A percentile compares a stretch with the other conserved stretches of the same genome.
phyloP scores from a whole-genome alignment of 2,329 filamentous ascomycete genomes.

The Penicillium occitanis region DNA sequence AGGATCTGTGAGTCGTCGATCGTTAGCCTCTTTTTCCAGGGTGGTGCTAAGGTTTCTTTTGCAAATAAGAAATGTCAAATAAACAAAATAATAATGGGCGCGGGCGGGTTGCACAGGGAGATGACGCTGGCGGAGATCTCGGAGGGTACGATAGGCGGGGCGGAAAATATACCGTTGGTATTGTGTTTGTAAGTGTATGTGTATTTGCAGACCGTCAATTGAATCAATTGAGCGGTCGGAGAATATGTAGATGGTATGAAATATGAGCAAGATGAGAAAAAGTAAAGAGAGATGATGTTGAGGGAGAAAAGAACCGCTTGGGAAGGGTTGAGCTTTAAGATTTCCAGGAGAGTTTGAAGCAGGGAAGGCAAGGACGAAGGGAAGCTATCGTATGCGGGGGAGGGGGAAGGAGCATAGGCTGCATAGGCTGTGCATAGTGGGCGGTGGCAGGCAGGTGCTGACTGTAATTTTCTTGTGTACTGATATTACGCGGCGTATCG shows the following conservation, averaged over 20 bases:
- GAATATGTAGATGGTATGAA: not conserved
- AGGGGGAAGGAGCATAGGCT: not conserved
- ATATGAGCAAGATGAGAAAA: not conserved
- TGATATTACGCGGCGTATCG: not conserved
- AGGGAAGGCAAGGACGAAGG: conserved; percentile 4
- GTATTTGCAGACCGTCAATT: not conserved
- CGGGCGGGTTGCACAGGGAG: conserved; percentile 1
- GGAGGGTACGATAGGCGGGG: conserved; percentile 1
- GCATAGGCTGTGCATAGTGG: not conserved
- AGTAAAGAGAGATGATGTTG: conserved; percentile 2
- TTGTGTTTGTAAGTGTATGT: not conserved
- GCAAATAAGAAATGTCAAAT: conserved; percentile 16
- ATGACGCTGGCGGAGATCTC: not conserved
- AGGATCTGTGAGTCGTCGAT: conserved; percentile 12
- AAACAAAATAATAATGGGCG: not conserved
- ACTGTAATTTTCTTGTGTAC: conserved; percentile 1
- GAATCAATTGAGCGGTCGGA: not conserved
- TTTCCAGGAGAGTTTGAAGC: not conserved
- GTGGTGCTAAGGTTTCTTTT: conserved; percentile 1
- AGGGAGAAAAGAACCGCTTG: not conserved
- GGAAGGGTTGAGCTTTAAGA: not conserved
- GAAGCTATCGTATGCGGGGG: conserved; percentile 7
- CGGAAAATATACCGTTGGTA: conserved; percentile 1
- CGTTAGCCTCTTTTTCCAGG: conserved; percentile 5
- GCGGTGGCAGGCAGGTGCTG: not conserved